Evolutionary conservation across 768 basidiomycete genomes (phyloP), one percentile per base, ranked within the genome.

Genomic region (Boletus reticuloceps): DNA sequence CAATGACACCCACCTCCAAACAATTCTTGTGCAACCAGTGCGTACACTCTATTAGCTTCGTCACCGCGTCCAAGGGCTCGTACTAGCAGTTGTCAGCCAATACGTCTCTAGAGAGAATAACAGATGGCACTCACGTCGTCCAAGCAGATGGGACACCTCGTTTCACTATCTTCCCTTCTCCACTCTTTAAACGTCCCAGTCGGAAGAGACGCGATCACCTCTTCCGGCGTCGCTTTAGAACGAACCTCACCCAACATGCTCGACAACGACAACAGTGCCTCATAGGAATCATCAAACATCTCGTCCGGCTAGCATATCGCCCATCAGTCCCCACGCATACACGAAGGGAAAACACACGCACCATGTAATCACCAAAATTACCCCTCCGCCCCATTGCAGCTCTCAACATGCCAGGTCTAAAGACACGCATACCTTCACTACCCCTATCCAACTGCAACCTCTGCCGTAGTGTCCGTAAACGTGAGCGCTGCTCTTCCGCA

Each of bases 1-100:
- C 19, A 39, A 55, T 50, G 29, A 25, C 6, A 46, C 80, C n/a
- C 50, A 89, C 89, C 75, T 86, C 77, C 27, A 93, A 69, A 73
- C 91, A 93, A 19, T 75, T 78, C 64, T 84, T 82, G 68, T 93
- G 91, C 59, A 91, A 70, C 89, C 89, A 93, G 69, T 93, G 91
- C 1, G 82, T 71, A 58, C 91, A 93, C 50, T 84, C 83, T 25
- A 78, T 72, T 7, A 91, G 77, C 59, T 85, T 89, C 51, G 86
- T 76, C 10, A 91, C 79, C 4, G 74, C 61, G 60, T 91, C 90
- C n/a, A 69, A 67, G 3, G 79, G 74, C 50, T 75, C 72, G 59
- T 92, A 93, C 90, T 92, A 51, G 45, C 16, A 42, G 20, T 38
- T n/a, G 20, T 58, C 41, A 60, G 36, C 25, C 22, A 8, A 39